phyloP scores from a whole-genome alignment of 192 early-diverging fungal genomes.

The Umbelopsis isabellina region DNA sequence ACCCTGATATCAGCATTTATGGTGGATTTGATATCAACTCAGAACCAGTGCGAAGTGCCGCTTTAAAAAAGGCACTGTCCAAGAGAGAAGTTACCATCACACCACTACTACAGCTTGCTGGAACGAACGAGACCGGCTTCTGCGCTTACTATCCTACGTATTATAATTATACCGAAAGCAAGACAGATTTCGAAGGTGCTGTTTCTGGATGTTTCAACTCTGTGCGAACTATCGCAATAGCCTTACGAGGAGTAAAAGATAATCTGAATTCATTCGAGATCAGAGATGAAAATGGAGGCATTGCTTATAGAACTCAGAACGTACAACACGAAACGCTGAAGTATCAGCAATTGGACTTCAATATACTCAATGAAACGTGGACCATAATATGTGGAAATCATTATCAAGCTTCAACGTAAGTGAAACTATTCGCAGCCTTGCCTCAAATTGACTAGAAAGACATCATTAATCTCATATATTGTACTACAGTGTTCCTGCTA shows the following conservation, averaged over 20 bases:
- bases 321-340: not conserved
- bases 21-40: not conserved
- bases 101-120: not conserved
- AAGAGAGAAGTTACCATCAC: not conserved
- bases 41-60: not conserved
- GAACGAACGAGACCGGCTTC: not conserved
- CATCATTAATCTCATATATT: not conserved
- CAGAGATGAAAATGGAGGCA: not conserved
- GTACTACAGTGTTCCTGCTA: not conserved
- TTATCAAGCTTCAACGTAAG: not conserved
- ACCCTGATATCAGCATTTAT: too few species aligned
- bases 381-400: not conserved
- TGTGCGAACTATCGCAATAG: not conserved
- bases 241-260: not conserved
- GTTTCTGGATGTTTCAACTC: not conserved
- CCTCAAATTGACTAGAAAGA: too few species aligned
- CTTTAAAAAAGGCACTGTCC: not conserved
- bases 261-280: not conserved
- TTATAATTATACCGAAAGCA: not conserved
- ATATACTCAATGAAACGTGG: conserved; percentile 5
- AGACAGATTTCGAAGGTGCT: not conserved
- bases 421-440: too few species aligned
- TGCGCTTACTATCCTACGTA: not conserved
- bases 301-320: not conserved
- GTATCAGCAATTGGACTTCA: not conserved